phyloP scores from a whole-genome alignment of 2,329 filamentous ascomycete genomes.

The Phialocephala subalpina region DNA sequence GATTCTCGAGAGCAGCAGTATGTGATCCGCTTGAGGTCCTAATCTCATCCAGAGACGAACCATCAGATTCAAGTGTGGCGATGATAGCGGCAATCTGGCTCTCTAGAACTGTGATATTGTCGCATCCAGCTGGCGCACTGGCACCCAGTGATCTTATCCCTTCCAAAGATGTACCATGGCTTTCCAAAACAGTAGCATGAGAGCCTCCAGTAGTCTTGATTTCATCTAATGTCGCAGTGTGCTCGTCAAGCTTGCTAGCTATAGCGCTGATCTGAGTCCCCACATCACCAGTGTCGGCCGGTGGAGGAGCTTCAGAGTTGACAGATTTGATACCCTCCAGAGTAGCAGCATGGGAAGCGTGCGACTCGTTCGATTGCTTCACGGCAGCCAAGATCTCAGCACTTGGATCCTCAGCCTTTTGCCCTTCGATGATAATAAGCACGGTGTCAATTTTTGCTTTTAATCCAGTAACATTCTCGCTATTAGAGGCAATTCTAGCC shows the following conservation, averaged over 20 bases:
- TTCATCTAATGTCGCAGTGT: slow-evolving; percentile 24
- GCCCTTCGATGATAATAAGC: slow-evolving; percentile 33
- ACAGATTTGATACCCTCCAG: slow-evolving; percentile 27
- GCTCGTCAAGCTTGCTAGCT: slow-evolving; percentile 12
- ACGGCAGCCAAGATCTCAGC: slow-evolving; percentile 39
- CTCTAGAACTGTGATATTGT: no score
- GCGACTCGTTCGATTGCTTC: slow-evolving; percentile 39
- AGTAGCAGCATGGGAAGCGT: slow-evolving; percentile 34
- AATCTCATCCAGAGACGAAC: slow-evolving; percentile 15
- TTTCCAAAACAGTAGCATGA: slow-evolving; percentile 1
- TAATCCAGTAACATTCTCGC: slow-evolving; percentile 33
- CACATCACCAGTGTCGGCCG: slow-evolving; percentile 10
- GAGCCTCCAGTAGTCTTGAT: slow-evolving; percentile 2
- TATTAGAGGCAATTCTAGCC: slow-evolving; percentile 32
- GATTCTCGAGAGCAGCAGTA: slow-evolving; percentile 13
- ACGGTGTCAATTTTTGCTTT: slow-evolving; percentile 37
- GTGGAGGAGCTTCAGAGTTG: neutral
- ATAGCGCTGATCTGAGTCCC: slow-evolving; percentile 23
- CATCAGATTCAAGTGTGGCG: slow-evolving; percentile 9
- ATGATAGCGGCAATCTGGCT: no score
- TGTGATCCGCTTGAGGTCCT: slow-evolving; percentile 3
- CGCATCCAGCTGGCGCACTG: neutral
- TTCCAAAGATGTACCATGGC: slow-evolving; percentile 15
- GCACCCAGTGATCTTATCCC: slow-evolving; percentile 8
- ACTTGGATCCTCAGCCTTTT: slow-evolving; percentile 30